phyloP scores from a whole-genome alignment of 2,329 filamentous ascomycete species.

The Alternaria sp. region DNA sequence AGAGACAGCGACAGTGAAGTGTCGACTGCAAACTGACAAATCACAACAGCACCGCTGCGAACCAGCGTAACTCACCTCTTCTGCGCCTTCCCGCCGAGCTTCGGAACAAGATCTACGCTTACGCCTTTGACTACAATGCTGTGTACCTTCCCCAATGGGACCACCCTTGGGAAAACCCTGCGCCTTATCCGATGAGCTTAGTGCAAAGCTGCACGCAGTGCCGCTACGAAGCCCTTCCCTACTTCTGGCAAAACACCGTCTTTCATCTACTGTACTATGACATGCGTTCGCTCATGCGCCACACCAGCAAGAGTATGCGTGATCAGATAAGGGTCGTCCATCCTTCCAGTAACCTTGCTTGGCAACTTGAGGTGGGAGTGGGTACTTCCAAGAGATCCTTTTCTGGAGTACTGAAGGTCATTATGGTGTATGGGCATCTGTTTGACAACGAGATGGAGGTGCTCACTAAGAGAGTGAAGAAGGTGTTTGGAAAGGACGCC shows the following conservation, averaged over 20 bases:
- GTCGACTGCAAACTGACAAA: not conserved
- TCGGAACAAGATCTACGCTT: not conserved
- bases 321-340: not conserved
- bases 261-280: no score
- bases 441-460: no score
- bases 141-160: no score
- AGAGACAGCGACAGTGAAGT: not conserved
- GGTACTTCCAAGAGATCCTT: no score
- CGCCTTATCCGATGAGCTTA: not conserved
- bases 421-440: no score
- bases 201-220: not conserved
- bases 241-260: not conserved
- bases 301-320: not conserved
- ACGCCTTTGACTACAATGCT: rapidly evolving
- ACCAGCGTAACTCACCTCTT: not conserved
- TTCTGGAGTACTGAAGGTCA: no score
- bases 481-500: no score
- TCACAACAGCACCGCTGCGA: not conserved
- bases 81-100: not conserved
- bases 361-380: no score
- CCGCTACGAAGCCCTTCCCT: not conserved
- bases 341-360: no score
- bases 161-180: no score
- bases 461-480: no score
- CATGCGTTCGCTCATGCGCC: no score